These are phyloP conservation scores for Phoma sp. DNA, from an alignment of 2,329 filamentous ascomycete genomes.

Conservation along the genomic window DNA sequence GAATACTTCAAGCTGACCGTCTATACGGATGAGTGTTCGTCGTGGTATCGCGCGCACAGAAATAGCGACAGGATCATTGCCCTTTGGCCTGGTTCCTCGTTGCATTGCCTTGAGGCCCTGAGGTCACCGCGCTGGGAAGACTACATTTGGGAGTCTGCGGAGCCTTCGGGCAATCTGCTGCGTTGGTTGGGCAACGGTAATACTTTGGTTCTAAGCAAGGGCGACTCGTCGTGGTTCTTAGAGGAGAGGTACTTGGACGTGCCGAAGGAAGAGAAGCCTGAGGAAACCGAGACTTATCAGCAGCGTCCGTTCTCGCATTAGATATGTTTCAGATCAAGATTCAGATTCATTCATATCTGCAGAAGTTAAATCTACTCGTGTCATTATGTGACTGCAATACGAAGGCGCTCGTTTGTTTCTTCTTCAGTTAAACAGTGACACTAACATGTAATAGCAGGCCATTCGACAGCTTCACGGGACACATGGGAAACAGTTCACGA, in stretches of 20 bases:
- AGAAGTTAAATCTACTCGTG: too few species aligned
- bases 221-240: neutral
- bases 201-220: neutral
- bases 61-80: slow-evolving; percentile 42
- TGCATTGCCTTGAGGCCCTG: slow-evolving; percentile 45
- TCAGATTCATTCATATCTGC: neutral
- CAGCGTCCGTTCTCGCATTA: neutral
- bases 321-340: neutral
- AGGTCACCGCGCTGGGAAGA: slow-evolving; percentile 47
- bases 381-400: too few species aligned
- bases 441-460: too few species aligned
- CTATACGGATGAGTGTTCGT: slow-evolving; percentile 43
- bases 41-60: slow-evolving; percentile 37
- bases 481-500: too few species aligned
- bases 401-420: too few species aligned
- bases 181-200: neutral
- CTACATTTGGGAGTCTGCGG: slow-evolving; percentile 16
- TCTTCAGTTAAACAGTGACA: too few species aligned
- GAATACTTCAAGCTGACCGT: slow-evolving; percentile 45
- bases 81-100: slow-evolving; percentile 44
- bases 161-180: neutral
- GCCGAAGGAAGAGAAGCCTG: neutral
- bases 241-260: neutral
- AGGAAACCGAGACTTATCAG: neutral
- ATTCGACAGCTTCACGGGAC: too few species aligned